A percentile compares a stretch with the other conserved stretches of the same genome.
These are phyloP conservation scores for Garcia nutans DNA, from an alignment of 345 rosid species.

Conservation along the genomic window DNA sequence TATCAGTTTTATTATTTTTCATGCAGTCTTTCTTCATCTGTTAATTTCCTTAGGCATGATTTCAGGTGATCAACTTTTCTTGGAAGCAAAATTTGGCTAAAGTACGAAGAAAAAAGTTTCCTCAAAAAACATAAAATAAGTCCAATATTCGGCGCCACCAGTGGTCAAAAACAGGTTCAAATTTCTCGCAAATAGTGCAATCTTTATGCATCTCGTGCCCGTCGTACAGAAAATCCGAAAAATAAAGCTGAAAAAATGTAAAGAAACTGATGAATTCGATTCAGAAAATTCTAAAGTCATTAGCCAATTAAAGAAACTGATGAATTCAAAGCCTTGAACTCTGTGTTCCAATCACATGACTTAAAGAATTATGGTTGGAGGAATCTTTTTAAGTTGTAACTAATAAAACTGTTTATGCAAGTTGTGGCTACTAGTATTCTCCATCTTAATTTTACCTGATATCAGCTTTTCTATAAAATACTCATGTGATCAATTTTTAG, in stretches of 20 bases:
- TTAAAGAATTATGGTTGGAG: constrained; percentile 17
- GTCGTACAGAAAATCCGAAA: constrained; percentile 7
- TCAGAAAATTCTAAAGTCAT: not conserved
- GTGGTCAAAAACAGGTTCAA: not conserved
- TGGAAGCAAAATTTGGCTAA: too few relatives aligned
- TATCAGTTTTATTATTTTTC: too few relatives aligned
- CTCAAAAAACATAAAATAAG: not conserved
- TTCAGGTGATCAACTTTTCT: too few relatives aligned
- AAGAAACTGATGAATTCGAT: not conserved
- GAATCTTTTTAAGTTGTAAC: constrained; percentile 4
- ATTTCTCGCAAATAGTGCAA: too few relatives aligned
- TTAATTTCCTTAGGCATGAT: too few relatives aligned
- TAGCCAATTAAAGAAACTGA: too few relatives aligned
- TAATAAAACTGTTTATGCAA: constrained; percentile 15
- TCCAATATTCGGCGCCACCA: not conserved
- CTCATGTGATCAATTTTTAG: constrained; percentile 28
- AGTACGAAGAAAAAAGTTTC: too few relatives aligned
- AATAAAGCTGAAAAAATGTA: constrained; percentile 24
- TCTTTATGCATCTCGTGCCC: too few relatives aligned
- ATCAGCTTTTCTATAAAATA: not conserved
- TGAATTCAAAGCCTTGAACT: not conserved
- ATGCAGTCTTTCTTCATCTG: too few relatives aligned
- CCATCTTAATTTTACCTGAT: not conserved
- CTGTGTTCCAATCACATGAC: constrained; percentile 19
- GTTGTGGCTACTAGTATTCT: constrained; percentile 2